A percentile compares a stretch with the other conserved stretches of the same genome.
Evolutionary conservation across 78 protist genomes (phyloP).

Genomic region (Cavenderia fasciculata): DNA sequence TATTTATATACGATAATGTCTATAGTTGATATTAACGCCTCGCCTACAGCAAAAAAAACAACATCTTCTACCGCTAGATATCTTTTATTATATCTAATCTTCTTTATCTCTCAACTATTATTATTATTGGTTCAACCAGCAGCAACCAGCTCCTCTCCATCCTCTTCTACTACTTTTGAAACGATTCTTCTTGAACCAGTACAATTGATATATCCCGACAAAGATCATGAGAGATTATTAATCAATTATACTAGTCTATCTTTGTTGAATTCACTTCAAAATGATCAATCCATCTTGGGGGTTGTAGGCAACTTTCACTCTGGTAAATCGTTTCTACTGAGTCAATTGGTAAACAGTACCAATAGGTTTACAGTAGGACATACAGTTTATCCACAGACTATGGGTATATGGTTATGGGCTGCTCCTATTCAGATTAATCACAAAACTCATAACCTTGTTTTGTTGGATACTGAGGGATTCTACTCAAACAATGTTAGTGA

Average conservation of each 20-base stretch:
- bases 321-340: conserved; percentile 53
- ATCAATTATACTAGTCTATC: conserved; percentile 23
- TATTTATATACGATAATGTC: no score
- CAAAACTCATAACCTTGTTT: not conserved
- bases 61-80: no score
- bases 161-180: no score
- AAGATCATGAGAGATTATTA: conserved; percentile 8
- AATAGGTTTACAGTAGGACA: conserved; percentile 60
- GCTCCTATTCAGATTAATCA: not conserved
- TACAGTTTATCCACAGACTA: conserved; percentile 42
- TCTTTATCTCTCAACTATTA: no score
- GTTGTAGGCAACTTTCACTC: conserved; percentile 61
- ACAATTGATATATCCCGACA: conserved; percentile 57
- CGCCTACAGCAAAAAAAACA: no score
- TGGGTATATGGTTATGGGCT: conserved; percentile 68
- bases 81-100: no score
- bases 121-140: no score
- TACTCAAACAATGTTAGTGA: conserved; percentile 56
- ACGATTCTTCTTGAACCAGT: no score
- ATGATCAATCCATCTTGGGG: conserved; percentile 37
- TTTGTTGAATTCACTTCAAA: conserved; percentile 1
- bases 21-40: no score
- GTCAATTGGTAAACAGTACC: conserved; percentile 39
- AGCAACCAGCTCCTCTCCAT: no score
- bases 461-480: conserved; percentile 68